Conservation (phyloP, 352 stramenopile species). For the Pythium volutum region DNA sequence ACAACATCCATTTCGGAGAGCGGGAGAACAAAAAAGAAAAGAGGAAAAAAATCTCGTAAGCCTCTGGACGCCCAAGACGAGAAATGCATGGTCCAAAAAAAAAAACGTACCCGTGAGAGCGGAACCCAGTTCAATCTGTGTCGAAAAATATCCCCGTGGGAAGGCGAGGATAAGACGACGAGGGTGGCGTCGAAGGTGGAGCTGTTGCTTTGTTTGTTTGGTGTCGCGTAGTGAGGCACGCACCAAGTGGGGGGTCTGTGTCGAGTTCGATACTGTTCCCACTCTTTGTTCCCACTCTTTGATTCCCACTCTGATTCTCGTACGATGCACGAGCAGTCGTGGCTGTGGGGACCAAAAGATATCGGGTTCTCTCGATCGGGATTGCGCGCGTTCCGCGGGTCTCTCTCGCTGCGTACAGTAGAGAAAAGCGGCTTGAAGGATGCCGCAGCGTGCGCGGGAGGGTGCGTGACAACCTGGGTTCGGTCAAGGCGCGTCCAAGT, state of each 20-base stretch:
- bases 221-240: background rate
- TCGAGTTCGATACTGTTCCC: conserved; percentile 10
- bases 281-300: background rate
- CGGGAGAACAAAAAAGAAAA: conserved; percentile 3
- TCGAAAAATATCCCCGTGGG: conserved; percentile 6
- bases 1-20: background rate
- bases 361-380: background rate
- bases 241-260: conserved; percentile 5
- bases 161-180: conserved; percentile 8
- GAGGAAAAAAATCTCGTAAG: background rate
- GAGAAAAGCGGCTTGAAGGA: conserved; percentile 1
- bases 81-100: background rate
- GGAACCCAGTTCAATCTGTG: background rate
- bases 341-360: conserved; percentile 1
- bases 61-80: conserved; percentile 2
- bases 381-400: conserved; percentile 1
- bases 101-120: background rate
- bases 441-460: background rate
- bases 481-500: conserved; percentile 3
- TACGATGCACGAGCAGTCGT: background rate
- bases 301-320: background rate
- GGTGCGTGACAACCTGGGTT: background rate
- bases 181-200: background rate
- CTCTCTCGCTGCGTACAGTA: conserved; percentile 8
- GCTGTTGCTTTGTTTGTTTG: background rate